phyloP scores from a whole-genome alignment of 1,139 yeast species.

The Arxiozyma slooffiae region DNA sequence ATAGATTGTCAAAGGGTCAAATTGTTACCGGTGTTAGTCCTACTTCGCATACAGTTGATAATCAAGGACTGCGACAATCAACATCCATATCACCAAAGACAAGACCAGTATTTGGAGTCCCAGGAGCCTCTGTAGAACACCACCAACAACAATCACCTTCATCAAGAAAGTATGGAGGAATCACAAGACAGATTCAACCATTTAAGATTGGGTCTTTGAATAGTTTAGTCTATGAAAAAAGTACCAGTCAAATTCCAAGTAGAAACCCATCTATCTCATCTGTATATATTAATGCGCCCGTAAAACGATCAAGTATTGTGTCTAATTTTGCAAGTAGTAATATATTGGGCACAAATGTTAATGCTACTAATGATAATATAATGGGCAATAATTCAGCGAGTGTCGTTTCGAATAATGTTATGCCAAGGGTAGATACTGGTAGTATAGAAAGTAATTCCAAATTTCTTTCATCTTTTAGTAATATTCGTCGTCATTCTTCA shows the following conservation, averaged over 20 bases:
- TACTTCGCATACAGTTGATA: not conserved
- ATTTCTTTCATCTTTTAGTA: constrained; percentile 35
- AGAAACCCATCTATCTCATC: constrained; percentile 35
- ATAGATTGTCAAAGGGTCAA: constrained; percentile 4
- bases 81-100: constrained; percentile 26
- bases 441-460: constrained; percentile 33
- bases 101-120: constrained; percentile 11
- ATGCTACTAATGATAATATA: constrained; percentile 9
- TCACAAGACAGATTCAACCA: constrained; percentile 39
- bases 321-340: constrained; percentile 16
- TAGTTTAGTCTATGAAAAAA: constrained; percentile 34
- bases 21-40: not conserved
- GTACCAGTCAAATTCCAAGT: constrained; percentile 24
- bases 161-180: constrained; percentile 17
- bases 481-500: constrained; percentile 33
- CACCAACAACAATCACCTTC: constrained; percentile 16
- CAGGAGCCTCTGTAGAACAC: constrained; percentile 9
- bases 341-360: not conserved
- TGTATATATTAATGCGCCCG: constrained; percentile 28
- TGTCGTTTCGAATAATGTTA: constrained; percentile 12
- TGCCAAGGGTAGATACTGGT: constrained; percentile 18
- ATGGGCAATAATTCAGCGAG: constrained; percentile 3
- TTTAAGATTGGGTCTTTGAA: constrained; percentile 56
- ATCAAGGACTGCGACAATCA: constrained; percentile 9
- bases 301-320: constrained; percentile 29